A percentile compares a stretch with the other conserved stretches of the same genome.
These are phyloP conservation scores for Pleurotus giganteus DNA, from an alignment of 768 basidiomycete genomes.

Conservation along the genomic window DNA sequence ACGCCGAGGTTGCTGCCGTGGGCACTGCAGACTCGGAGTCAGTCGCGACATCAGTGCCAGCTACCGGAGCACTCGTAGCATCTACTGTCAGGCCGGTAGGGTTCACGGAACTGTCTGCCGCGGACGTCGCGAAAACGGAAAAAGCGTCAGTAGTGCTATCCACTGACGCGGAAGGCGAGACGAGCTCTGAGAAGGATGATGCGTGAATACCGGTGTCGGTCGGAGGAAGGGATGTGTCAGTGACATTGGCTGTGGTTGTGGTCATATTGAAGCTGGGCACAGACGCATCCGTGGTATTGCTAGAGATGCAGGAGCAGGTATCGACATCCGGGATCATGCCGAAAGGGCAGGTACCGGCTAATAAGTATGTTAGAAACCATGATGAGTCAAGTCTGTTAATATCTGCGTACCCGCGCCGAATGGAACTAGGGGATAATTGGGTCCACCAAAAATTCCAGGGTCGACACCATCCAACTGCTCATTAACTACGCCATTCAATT, in stretches of 20 bases:
- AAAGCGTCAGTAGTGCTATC: background rate
- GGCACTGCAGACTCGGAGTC: background rate
- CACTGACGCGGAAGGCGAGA: background rate
- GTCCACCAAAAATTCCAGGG: constrained; percentile 40
- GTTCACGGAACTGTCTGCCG: background rate
- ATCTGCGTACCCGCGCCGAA: constrained; percentile 41
- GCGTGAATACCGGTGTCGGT: constrained; percentile 6
- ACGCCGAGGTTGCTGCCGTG: too few relatives aligned
- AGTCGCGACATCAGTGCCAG: too few relatives aligned
- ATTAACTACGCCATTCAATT: constrained; percentile 39
- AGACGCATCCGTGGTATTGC: constrained; percentile 9
- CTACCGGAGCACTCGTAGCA: background rate
- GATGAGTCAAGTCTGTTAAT: background rate
- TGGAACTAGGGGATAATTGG: constrained; percentile 39
- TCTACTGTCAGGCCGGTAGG: background rate
- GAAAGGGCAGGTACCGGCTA: constrained; percentile 46
- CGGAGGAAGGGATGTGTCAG: constrained; percentile 5
- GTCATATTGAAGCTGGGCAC: constrained; percentile 13
- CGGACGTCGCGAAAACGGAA: background rate
- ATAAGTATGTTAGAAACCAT: background rate
- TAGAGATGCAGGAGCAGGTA: constrained; percentile 35
- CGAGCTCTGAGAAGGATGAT: background rate
- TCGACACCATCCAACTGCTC: constrained; percentile 40
- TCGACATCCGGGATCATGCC: constrained; percentile 38
- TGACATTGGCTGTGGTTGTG: constrained; percentile 12